These are phyloP conservation scores for Rosa rugosa DNA, from an alignment of 306 rosid genomes.

Conservation along the genomic window DNA sequence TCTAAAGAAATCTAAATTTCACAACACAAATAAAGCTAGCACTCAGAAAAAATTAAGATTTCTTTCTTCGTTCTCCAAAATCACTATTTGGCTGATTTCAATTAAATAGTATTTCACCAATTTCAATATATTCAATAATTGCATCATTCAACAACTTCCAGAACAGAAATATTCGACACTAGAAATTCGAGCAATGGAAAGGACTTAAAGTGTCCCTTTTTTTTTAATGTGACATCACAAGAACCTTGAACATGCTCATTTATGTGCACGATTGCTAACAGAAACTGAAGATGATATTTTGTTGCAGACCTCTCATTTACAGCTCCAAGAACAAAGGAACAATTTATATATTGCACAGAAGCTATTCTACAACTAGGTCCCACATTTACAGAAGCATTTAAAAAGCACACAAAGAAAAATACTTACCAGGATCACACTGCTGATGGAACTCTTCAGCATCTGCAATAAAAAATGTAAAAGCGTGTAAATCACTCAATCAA, in stretches of 20 bases:
- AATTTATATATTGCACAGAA: not conserved
- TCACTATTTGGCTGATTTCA: not conserved
- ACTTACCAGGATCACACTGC: constrained; percentile 87
- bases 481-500: constrained; percentile 25
- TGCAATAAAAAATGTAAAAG: constrained; percentile 43
- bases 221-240: not conserved
- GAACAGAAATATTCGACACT: not conserved
- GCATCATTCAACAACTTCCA: not conserved
- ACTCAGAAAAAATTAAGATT: not conserved
- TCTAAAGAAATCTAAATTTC: not conserved
- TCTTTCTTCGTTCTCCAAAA: constrained; percentile 4
- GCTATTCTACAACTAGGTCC: not conserved
- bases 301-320: not conserved
- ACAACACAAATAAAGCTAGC: not conserved
- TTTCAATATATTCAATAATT: not conserved
- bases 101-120: not conserved
- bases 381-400: not conserved
- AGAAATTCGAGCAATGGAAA: not conserved
- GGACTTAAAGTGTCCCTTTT: not conserved
- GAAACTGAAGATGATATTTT: not conserved
- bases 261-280: not conserved
- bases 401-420: not conserved
- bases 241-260: not conserved
- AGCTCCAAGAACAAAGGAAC: constrained; percentile 1
- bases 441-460: constrained; percentile 84